These are phyloP conservation scores for Neurospora sp. DNA, from an alignment of 495 filamentous ascomycete genomes.

Conservation along the genomic window DNA sequence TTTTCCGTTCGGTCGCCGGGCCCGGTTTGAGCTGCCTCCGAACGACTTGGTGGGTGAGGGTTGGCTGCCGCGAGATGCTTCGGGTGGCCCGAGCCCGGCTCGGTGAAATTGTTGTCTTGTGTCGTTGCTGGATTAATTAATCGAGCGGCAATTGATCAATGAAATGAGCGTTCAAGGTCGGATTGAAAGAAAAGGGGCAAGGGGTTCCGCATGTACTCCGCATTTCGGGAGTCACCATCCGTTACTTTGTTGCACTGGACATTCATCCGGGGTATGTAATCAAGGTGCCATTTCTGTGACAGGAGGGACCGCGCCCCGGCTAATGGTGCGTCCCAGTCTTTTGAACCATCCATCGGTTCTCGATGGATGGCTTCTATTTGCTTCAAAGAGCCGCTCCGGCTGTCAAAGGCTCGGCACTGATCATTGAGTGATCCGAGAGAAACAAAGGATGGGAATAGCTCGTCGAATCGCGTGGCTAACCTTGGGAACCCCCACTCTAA, in stretches of 20 bases:
- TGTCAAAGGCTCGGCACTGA: background rate
- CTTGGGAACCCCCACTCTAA: background rate
- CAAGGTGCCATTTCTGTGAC: background rate
- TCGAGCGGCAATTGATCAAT: background rate
- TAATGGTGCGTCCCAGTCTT: background rate
- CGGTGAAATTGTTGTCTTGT: background rate
- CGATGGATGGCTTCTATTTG: background rate
- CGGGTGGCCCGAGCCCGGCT: background rate
- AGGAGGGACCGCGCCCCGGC: background rate
- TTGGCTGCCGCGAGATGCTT: background rate
- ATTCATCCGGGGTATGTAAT: background rate
- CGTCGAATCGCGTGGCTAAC: background rate
- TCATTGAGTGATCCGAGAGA: background rate
- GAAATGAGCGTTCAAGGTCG: background rate
- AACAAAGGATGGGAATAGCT: background rate
- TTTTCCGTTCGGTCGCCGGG: background rate
- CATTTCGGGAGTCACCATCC: background rate
- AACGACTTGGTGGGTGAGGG: background rate
- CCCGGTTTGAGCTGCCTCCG: background rate
- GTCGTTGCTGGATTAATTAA: background rate
- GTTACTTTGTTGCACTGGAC: background rate
- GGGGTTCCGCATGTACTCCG: background rate
- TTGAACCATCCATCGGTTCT: background rate
- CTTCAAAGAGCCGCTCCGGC: background rate
- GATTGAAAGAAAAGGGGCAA: background rate